phyloP scores from a whole-genome alignment of 2,329 filamentous ascomycete genomes.

The Xylariaceae sp. region DNA sequence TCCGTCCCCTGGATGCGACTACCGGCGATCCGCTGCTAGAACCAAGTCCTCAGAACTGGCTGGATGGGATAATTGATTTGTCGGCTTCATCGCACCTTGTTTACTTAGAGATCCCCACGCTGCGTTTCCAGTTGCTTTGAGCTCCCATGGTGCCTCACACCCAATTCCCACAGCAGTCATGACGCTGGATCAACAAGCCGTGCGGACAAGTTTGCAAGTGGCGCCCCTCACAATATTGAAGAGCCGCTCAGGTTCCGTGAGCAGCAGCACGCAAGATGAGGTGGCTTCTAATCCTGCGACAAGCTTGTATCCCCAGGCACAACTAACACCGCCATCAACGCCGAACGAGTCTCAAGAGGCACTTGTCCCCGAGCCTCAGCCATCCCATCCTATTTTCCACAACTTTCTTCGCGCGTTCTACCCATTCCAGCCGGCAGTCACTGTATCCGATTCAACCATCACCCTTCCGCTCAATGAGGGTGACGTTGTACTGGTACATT shows the following conservation, averaged over 20 bases:
- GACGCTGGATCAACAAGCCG: conserved; percentile 46
- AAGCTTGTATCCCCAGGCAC: conserved; percentile 48
- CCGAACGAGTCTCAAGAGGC: conserved; percentile 67
- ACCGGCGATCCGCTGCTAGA: conserved; percentile 12
- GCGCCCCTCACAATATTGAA: conserved; percentile 57
- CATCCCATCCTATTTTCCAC: conserved; percentile 70
- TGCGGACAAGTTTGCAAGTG: conserved; percentile 59
- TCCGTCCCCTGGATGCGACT: background rate
- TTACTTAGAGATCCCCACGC: too few relatives aligned
- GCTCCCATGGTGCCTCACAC: conserved; percentile 38
- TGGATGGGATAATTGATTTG: too few relatives aligned
- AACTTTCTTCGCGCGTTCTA: conserved; percentile 95
- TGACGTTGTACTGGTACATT: conserved; percentile 91
- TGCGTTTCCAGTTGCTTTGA: conserved; percentile 9
- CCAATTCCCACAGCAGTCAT: conserved; percentile 39
- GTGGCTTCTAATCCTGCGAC: conserved; percentile 29
- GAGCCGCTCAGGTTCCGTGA: conserved; percentile 30
- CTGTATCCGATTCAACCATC: conserved; percentile 78
- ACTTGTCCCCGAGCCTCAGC: conserved; percentile 41
- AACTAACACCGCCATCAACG: conserved; percentile 76
- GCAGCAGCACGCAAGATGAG: conserved; percentile 27
- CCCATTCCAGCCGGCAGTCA: conserved; percentile 78
- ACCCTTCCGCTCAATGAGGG: conserved; percentile 86
- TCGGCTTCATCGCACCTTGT: too few relatives aligned
- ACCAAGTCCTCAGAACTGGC: conserved; percentile 6